Conservation (phyloP, 148 eudicot genomes). For the Nepenthes mirabilis region DNA sequence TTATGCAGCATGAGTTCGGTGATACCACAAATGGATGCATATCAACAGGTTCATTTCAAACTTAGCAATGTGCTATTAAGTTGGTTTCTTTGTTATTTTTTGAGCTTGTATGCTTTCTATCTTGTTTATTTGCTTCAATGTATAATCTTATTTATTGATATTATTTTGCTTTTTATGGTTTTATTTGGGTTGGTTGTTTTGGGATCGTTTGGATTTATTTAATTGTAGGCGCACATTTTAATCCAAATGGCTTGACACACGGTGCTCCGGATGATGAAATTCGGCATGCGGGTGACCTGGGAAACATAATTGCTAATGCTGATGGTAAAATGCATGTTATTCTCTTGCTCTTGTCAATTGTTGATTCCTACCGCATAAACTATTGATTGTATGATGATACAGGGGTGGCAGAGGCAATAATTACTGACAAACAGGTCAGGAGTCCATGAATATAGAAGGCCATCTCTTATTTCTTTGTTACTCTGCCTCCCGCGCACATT, state of each 20-base stretch:
- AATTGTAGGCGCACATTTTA: slow-evolving; percentile 66
- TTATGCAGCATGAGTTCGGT: slow-evolving; percentile 71
- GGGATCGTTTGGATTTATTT: background rate
- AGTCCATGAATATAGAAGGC: background rate
- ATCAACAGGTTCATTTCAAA: slow-evolving; percentile 67
- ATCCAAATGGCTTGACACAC: slow-evolving; percentile 77
- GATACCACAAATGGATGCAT: slow-evolving; percentile 97
- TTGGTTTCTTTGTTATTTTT: slow-evolving; percentile 5
- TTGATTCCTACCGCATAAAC: slow-evolving; percentile 3
- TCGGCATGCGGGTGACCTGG: slow-evolving; percentile 99
- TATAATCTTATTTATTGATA: background rate
- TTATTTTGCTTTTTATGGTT: background rate
- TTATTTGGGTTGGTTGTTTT: slow-evolving; percentile 1
- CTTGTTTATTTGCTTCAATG: background rate
- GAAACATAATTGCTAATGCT: slow-evolving; percentile 95
- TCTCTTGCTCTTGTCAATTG: background rate
- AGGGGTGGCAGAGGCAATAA: slow-evolving; percentile 92
- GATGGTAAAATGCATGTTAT: slow-evolving; percentile 31
- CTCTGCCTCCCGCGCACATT: background rate
- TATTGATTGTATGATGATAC: slow-evolving; percentile 8
- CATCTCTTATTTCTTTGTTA: background rate
- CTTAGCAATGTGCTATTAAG: too few species aligned
- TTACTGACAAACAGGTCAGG: slow-evolving; percentile 70
- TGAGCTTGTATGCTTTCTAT: background rate
- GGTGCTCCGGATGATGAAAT: slow-evolving; percentile 94